phyloP scores from a whole-genome alignment of 1,284 basidiomycete genomes.

The Abortiporus biennis region DNA sequence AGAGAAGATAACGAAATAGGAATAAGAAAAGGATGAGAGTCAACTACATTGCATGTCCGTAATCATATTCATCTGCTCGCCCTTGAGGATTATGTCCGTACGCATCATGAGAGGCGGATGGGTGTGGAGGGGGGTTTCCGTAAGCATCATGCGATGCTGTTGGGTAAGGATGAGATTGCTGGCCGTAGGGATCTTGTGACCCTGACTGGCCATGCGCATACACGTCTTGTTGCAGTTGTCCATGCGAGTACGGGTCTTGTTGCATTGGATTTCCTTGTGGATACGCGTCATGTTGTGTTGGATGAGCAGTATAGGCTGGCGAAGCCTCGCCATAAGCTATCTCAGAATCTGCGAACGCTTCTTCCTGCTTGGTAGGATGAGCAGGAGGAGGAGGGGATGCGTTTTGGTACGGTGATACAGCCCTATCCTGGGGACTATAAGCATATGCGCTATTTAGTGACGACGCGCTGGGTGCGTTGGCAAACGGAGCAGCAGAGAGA shows the following conservation, averaged over 20 bases:
- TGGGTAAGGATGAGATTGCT: no score
- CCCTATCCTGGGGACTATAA: constrained; percentile 7
- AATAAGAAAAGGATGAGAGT: constrained; percentile 9
- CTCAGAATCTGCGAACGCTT: constrained; percentile 9
- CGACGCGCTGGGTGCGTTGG: constrained; percentile 22
- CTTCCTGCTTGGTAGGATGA: constrained; percentile 5
- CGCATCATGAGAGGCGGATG: constrained; percentile 10
- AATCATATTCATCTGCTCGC: constrained; percentile 18
- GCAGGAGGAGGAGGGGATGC: background rate
- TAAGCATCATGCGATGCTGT: no score
- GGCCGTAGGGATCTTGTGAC: no score
- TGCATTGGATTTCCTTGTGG: no score
- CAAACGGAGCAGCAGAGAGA: constrained; percentile 47
- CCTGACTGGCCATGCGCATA: no score
- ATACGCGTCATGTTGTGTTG: no score
- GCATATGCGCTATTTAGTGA: constrained; percentile 8
- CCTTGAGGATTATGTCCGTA: constrained; percentile 11
- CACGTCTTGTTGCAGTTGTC: no score
- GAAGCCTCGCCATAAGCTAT: constrained; percentile 11
- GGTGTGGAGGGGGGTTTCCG: no score
- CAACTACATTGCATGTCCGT: constrained; percentile 25
- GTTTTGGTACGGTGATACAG: constrained; percentile 4
- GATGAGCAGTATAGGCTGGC: constrained; percentile 16
- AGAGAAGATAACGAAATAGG: background rate
- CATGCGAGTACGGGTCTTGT: no score